Base-by-base conservation (phyloP, 2,329 filamentous ascomycete genomes). In the Drechslera avenae region DNA sequence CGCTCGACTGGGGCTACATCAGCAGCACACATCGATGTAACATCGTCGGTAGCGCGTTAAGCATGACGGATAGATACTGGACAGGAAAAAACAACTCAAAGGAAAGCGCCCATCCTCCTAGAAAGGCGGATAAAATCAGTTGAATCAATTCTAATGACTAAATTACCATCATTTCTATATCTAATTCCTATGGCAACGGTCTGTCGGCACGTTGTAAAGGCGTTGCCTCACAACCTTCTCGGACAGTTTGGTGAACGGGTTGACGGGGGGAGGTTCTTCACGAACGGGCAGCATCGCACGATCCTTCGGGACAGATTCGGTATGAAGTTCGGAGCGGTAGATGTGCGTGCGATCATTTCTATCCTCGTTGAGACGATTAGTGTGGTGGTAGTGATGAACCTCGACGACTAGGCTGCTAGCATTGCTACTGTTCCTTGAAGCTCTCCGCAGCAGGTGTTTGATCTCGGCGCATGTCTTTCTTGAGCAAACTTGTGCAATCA, bases 351-450 rank as follows among this genome's bases (percentile, higher is more conserved):
- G 8, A 48, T 48, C 19, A 21, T 28, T 4, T 45, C 35, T 21
- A 52, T 40, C 40, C 21, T 45, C 30, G 21, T 37, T 36, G 3
- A n/a, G 16, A 40, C 16, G 34, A 52, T 35, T 45, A 41, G 13
- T 7, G 36, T 52, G 13, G 50, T 52, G n/a, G 21, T 52, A 48
- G 35, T 52, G 5, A 44, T 52, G 8, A 34, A 52, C 39, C 19
- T 45, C 17, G 8, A 52, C 32, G 14, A 52, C 19, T 48, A 37
- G 34, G 39, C 35, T 50, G 23, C 46, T 37, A 43, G 46, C n/a
- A 32, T 50, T 48, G 16, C 44, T 48, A 12, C 30, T 52, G 10
- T 28, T 39, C 17, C 35, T 26, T 17, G 9, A 39, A 37, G 40
- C 34, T 44, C 3, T 45, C 18, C 30, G 12, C 9, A 50, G 14